A percentile compares a stretch with the other conserved stretches of the same genome.
These are phyloP conservation scores for Drechslerella stenobrocha DNA, from an alignment of 2,329 filamentous ascomycete species.

Conservation along the genomic window DNA sequence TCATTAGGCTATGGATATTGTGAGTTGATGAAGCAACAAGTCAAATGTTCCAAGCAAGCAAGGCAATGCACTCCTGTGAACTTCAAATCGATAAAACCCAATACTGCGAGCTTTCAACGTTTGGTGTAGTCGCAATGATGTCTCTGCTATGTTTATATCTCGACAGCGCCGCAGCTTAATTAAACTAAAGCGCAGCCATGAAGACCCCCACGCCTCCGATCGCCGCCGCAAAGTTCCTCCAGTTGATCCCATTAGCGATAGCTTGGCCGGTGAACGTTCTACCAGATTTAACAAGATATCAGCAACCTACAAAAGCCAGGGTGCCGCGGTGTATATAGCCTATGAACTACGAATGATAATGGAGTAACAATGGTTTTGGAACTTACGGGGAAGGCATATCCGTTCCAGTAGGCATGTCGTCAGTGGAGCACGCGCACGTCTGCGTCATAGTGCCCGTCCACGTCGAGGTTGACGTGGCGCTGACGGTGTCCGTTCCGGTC, in stretches of 20 bases:
- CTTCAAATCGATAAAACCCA: too few species aligned
- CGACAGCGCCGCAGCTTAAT: neutral
- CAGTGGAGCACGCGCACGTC: constrained; percentile 28
- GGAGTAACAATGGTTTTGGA: neutral
- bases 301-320: too few species aligned
- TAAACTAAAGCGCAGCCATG: constrained; percentile 23
- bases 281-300: too few species aligned
- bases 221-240: constrained; percentile 20
- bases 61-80: too few species aligned
- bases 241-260: constrained; percentile 24
- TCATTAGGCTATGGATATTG: too few species aligned
- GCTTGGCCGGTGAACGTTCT: constrained; percentile 27
- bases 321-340: neutral
- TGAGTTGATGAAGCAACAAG: too few species aligned
- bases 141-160: neutral
- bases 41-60: too few species aligned
- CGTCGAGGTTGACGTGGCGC: constrained; percentile 11
- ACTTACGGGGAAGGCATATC: constrained; percentile 30
- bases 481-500: constrained; percentile 6
- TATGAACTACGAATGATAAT: neutral
- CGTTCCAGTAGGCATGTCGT: constrained; percentile 4
- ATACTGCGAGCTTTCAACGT: too few species aligned
- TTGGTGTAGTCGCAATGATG: too few species aligned
- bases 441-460: constrained; percentile 28
- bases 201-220: constrained; percentile 23